Evolutionary conservation across 2,329 filamentous ascomycete genomes (phyloP), one percentile per base, ranked within the genome.

Genomic region (Graphilbum ipis-grandicollis): DNA sequence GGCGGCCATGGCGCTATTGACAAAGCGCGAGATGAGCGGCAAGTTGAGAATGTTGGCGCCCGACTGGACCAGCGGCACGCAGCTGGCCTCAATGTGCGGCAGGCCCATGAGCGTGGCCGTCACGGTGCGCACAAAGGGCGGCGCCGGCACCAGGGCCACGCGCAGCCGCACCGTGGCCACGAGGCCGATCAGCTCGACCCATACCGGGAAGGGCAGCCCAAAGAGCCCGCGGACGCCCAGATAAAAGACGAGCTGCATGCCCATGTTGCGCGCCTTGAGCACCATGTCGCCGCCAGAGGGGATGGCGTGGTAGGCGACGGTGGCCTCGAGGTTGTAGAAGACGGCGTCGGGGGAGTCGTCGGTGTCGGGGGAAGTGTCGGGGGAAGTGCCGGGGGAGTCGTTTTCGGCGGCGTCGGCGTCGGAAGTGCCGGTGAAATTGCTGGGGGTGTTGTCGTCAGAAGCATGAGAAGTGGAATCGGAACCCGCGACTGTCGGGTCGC

Each of bases 241-340:
- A 45, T 94, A 96, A 54, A 98, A 96, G 9, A 94, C 73, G 13
- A 96, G 59, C 49, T 92, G 80, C 84, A 94, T 93, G 50, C 93
- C 86, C 83, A 94, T 93, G 53, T 94, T 96, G 46, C 79, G 73
- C 6, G 85, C 84, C 56, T 86, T 90, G 33, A 81, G 79, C 3
- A 81, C 79, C 13, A 84, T 68, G 34, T 76, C 71, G 40, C 65
- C 63, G 5, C 71, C 67, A 3, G 71, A 77, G 12, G 85, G 85
- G 52, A 78, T 75, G 9, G 88, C 83, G 50, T 94, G 85, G 53
- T 94, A 94, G 1, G 86, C 86, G 49, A 94, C 78, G 0, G 84
- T 83, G 19, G 82, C 77, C 54, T 94, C 86, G 34, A 94, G 65
- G 48, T 93, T 94, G 63, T 94, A 94, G 51, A 81, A 93, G 43